phyloP scores from a whole-genome alignment of 2,329 filamentous ascomycete genomes.

The Colletotrichum sp. region DNA sequence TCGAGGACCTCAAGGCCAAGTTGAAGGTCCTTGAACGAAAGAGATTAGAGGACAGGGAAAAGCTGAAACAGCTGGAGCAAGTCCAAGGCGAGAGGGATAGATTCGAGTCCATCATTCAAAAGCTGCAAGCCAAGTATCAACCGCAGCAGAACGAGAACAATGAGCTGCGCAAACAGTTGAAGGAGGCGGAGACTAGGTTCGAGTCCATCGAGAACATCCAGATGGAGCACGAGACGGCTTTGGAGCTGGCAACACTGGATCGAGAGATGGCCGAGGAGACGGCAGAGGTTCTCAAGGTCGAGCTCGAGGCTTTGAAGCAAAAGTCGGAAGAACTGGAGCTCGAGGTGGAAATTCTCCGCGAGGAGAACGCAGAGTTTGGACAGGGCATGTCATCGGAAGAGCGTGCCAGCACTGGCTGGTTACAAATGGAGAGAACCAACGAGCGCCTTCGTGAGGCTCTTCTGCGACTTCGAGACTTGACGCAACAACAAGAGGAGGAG shows the following conservation, averaged over 20 bases:
- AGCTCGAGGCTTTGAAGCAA: constrained; percentile 77
- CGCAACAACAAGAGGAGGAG: constrained; percentile 83
- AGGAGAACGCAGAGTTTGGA: constrained; percentile 85
- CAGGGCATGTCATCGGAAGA: constrained; percentile 90
- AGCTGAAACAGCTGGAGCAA: constrained; percentile 78
- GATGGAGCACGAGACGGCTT: constrained; percentile 81
- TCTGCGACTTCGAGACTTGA: constrained; percentile 83
- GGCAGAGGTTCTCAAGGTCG: constrained; percentile 79
- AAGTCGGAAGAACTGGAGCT: constrained; percentile 85
- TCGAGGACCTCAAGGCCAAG: constrained; percentile 89
- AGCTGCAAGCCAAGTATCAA: constrained; percentile 87
- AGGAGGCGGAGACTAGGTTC: constrained; percentile 74
- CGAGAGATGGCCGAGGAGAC: constrained; percentile 96
- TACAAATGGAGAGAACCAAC: constrained; percentile 91
- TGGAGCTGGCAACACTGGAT: constrained; percentile 89
- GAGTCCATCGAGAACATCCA: constrained; percentile 75
- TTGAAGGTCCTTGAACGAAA: constrained; percentile 88
- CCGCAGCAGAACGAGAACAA: constrained; percentile 80
- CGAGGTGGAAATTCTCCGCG: constrained; percentile 84
- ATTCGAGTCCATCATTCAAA: constrained; percentile 86
- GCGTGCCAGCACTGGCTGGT: constrained; percentile 82
- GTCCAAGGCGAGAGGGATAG: constrained; percentile 78
- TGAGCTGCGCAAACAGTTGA: constrained; percentile 77
- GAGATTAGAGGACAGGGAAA: constrained; percentile 82
- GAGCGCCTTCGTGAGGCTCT: constrained; percentile 87